Conservation (phyloP, 2,329 filamentous ascomycete genomes). For the Trichoderma asperellum region DNA sequence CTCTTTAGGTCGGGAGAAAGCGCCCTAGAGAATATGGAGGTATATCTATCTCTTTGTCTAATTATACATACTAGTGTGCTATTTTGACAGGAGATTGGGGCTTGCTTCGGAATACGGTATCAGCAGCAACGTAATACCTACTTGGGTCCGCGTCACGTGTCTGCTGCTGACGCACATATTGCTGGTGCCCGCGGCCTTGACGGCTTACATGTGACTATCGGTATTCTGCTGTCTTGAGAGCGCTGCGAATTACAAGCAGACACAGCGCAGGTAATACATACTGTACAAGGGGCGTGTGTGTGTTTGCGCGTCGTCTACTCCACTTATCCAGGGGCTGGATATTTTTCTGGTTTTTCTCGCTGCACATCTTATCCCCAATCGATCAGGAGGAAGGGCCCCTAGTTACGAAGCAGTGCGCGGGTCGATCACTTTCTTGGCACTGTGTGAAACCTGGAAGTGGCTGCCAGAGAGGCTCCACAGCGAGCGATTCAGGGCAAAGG, state of each 20-base stretch:
- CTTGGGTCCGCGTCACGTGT: neutral
- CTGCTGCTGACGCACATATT: neutral
- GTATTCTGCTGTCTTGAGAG: neutral
- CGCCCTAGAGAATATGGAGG: neutral
- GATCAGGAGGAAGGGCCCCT: slow-evolving; percentile 13
- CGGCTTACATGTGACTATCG: neutral
- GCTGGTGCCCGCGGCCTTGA: neutral
- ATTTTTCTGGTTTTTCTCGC: slow-evolving; percentile 1
- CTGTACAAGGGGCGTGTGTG: neutral
- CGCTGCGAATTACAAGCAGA: neutral
- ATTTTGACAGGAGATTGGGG: neutral
- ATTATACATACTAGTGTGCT: neutral
- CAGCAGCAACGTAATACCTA: neutral
- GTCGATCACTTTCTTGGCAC: slow-evolving; percentile 22
- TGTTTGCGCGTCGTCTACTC: slow-evolving; percentile 22
- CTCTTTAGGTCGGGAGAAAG: neutral
- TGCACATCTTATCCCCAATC: neutral
- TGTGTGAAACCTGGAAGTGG: slow-evolving; percentile 6
- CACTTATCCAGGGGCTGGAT: slow-evolving; percentile 27
- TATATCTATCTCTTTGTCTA: neutral
- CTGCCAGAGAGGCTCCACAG: neutral
- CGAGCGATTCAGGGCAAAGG: neutral
- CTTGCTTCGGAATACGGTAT: too few relatives aligned
- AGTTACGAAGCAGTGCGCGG: slow-evolving; percentile 7
- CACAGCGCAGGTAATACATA: neutral